Evolutionary conservation across 805 yeast species (phyloP), one percentile per base, ranked within the genome.

Genomic region (Candida khao-thaluensis): DNA sequence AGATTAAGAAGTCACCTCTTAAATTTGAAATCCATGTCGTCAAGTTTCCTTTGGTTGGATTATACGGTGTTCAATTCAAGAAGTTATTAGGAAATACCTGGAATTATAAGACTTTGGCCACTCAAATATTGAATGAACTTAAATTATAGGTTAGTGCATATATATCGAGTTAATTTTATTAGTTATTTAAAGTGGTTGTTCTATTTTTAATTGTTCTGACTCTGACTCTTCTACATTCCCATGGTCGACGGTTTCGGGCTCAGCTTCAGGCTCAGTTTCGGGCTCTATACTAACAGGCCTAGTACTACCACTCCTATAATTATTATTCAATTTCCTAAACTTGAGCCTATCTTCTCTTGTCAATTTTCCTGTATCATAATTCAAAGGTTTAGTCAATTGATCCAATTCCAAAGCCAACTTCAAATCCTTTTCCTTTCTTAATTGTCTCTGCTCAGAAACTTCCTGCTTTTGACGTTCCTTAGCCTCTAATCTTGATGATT

Each of bases 51-150:
- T 73, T 90, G 49, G 85, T 90, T 39, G 88, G 95, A 4, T 70
- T 91, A 43, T 89, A 85, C 49, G 98, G 98, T 62, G 90, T 90
- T 34, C 97, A 91, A 60, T 89, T 90, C 69, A 91, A 91, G 72
- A 90, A 90, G 59, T 74, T 90, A 21, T 75, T 85, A 42, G 98
- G 98, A 54, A 89, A 91, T 59, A 87, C 96, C 1, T 90, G 97
- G 97, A 78, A 84, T 65, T 90, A 90, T 65, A 90, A 91, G 68
- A 82, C 89, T 7, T 70, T 90, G 55, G 97, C 97, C 2, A 81
- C 91, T 39, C 87, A 82, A 58, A 84, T 90, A 35, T 74, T 90
- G 60, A 73, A 74, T 43, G 85, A 84, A 49, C 70, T 86, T 57
- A 81, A 82, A 46, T 65, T 47, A 30, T 47, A 40, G 30, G 5